Evolutionary conservation across 1,284 basidiomycete species (phyloP), one percentile per base, ranked within the genome.

Genomic region (Mycosarcoma maydis): DNA sequence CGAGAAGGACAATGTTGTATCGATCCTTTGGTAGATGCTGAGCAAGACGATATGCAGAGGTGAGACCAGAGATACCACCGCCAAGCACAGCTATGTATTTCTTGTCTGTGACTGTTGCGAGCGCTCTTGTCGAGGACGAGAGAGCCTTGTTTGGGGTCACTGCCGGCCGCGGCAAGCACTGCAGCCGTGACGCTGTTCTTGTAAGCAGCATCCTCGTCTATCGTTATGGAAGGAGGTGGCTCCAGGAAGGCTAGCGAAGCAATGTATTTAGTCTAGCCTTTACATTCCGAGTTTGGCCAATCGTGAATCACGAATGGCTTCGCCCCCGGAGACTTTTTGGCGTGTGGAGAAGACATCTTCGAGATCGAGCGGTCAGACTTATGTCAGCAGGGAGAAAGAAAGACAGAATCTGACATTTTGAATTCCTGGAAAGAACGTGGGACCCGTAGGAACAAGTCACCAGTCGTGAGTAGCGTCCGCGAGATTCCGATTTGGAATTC

Each of bases 21-120:
- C 46, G 20, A 29, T 86, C 81, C 2, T 83, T 79, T 0, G 88
- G 88, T 59, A 91, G 89, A 7, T 86, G 85, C 48, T 89, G 85
- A 6, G 90, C 85, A 17, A 93, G 87, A 75, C 92, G 87, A 77
- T 89, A 91, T 2, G 92, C 90, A 14, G 90, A 87, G 0, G 91
- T 89, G 14, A 94, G 86, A 7, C 92, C 92, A 0, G 90, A 87
- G 40, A 95, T 85, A 17, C 92, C 92, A 3, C 90, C 91, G 2
- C 92, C 92, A 8, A 94, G 83, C 57, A 94, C 83, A 16, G 88
- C 88, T 27, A 80, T 69, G 33, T 67, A 69, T 44, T 50, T 56
- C 55, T 54, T 69, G 40, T 46, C 41, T 6, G 32, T 39, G 22
- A n/a, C 20, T 20, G 49, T 37, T 30, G 60, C 42, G n/a, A 46